Percentiles rank a stretch among this genome's conserved stretches.
Conservation (phyloP, 208 protist genomes). For the Crithidia brevicula region DNA sequence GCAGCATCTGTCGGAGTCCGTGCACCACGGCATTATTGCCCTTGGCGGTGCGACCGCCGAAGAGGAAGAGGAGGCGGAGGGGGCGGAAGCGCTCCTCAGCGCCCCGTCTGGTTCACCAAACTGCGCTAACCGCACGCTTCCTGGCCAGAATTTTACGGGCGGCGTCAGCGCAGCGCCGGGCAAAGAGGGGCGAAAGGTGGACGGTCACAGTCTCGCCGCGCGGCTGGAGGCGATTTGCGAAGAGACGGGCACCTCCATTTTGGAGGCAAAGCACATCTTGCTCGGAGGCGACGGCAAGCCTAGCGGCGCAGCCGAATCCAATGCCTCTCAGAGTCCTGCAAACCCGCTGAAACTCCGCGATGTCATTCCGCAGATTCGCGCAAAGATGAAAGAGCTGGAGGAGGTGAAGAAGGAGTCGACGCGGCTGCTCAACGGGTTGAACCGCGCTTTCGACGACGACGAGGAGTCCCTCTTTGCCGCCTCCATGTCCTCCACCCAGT, state of each 20-base stretch:
- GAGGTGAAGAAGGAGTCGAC: slow-evolving; percentile 45
- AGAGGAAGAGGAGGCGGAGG: neutral
- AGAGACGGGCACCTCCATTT: slow-evolving; percentile 42
- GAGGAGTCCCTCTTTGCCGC: slow-evolving; percentile 12
- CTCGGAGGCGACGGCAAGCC: slow-evolving; percentile 17
- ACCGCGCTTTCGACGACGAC: slow-evolving; percentile 45
- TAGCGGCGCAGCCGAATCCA: neutral
- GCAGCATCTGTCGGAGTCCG: slow-evolving; percentile 26
- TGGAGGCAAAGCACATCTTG: slow-evolving; percentile 41
- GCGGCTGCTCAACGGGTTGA: slow-evolving; percentile 40
- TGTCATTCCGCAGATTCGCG: slow-evolving; percentile 34
- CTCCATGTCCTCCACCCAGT: slow-evolving; percentile 24
- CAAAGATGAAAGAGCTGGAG: slow-evolving; percentile 50
- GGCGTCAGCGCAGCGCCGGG: neutral
- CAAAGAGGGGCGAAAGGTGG: neutral
- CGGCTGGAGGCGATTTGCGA: slow-evolving; percentile 38
- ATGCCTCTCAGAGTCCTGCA: neutral
- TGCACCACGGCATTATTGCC: slow-evolving; percentile 34
- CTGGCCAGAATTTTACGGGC: neutral
- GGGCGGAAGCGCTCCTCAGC: neutral
- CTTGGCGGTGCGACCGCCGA: slow-evolving; percentile 17
- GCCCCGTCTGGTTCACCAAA: slow-evolving; percentile 5
- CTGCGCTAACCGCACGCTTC: neutral
- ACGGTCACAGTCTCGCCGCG: slow-evolving; percentile 5
- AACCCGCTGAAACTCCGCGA: slow-evolving; percentile 31